These are phyloP conservation scores for Ophiostoma sp. DNA, from an alignment of 2,329 filamentous ascomycete genomes.

Conservation along the genomic window DNA sequence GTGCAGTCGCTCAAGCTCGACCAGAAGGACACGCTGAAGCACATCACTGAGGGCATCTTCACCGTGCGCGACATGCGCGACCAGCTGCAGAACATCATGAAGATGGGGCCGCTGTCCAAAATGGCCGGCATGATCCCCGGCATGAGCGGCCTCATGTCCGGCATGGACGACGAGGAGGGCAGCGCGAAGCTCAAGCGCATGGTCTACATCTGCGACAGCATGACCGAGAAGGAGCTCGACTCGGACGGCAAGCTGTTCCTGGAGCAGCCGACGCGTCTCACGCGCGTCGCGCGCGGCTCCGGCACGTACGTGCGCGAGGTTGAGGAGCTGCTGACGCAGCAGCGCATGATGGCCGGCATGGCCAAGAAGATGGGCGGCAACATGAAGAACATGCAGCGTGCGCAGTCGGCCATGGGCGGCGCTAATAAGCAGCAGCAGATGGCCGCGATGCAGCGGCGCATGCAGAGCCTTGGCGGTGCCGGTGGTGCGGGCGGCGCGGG, in stretches of 20 bases:
- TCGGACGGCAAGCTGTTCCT: slow-evolving; percentile 91
- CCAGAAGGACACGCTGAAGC: slow-evolving; percentile 98
- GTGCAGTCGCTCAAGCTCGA: slow-evolving; percentile 93
- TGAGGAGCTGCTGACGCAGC: slow-evolving; percentile 94
- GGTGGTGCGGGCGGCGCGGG: slow-evolving; percentile 50
- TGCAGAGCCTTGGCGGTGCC: slow-evolving; percentile 84
- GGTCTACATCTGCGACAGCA: slow-evolving; percentile 98
- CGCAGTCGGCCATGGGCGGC: slow-evolving; percentile 84
- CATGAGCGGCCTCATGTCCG: slow-evolving; percentile 86
- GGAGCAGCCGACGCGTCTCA: slow-evolving; percentile 88
- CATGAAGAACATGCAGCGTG: slow-evolving; percentile 95
- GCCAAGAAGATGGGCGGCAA: slow-evolving; percentile 97
- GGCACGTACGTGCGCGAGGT: slow-evolving; percentile 89
- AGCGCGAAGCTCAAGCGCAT: slow-evolving; percentile 88
- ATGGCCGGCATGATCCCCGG: slow-evolving; percentile 99
- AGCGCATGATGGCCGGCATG: slow-evolving; percentile 98
- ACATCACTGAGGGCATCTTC: slow-evolving; percentile 94
- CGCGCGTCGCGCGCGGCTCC: slow-evolving; percentile 79
- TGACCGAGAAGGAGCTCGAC: slow-evolving; percentile 94
- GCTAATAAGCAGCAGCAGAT: slow-evolving; percentile 90
- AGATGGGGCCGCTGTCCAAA: slow-evolving; percentile 96
- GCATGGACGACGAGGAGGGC: slow-evolving; percentile 97
- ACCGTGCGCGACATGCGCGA: slow-evolving; percentile 90
- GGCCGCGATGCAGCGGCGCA: slow-evolving; percentile 92
- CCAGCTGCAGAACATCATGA: slow-evolving; percentile 97